Conservation (phyloP, 768 basidiomycete species). For the Lyophyllum decastes region DNA sequence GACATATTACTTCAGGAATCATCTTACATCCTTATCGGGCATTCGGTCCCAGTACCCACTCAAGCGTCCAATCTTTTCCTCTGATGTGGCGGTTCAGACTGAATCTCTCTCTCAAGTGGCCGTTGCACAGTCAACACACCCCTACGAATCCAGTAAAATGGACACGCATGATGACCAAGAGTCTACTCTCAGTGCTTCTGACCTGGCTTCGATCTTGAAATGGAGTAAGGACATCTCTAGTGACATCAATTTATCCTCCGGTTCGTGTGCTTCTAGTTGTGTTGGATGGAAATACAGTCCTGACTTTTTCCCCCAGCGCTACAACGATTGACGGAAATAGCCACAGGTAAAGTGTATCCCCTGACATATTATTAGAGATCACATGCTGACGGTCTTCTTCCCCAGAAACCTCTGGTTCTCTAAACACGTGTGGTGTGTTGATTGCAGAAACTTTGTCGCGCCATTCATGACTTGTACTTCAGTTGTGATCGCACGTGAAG, state of each 20-base stretch:
- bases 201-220: slow-evolving; percentile 68
- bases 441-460: neutral
- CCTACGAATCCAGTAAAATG: slow-evolving; percentile 30
- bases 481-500: slow-evolving; percentile 71
- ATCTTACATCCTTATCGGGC: slow-evolving; percentile 49
- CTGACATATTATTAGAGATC: neutral
- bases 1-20: slow-evolving; percentile 39
- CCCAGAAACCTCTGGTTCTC: slow-evolving; percentile 64
- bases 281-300: neutral
- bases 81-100: slow-evolving; percentile 68
- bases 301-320: slow-evolving; percentile 41
- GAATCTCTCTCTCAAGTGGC: slow-evolving; percentile 33
- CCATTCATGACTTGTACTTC: neutral
- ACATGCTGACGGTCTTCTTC: neutral
- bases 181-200: slow-evolving; percentile 56
- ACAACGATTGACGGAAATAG: slow-evolving; percentile 71
- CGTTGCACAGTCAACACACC: slow-evolving; percentile 23
- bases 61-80: slow-evolving; percentile 57
- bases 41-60: slow-evolving; percentile 45
- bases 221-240: slow-evolving; percentile 78
- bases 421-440: slow-evolving; percentile 55
- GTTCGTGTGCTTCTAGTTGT: slow-evolving; percentile 27
- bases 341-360: slow-evolving; percentile 46
- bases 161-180: slow-evolving; percentile 54
- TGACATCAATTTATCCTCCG: slow-evolving; percentile 69